Base-by-base conservation (phyloP, 2,329 filamentous ascomycete genomes). In the Ustulina deusta region DNA sequence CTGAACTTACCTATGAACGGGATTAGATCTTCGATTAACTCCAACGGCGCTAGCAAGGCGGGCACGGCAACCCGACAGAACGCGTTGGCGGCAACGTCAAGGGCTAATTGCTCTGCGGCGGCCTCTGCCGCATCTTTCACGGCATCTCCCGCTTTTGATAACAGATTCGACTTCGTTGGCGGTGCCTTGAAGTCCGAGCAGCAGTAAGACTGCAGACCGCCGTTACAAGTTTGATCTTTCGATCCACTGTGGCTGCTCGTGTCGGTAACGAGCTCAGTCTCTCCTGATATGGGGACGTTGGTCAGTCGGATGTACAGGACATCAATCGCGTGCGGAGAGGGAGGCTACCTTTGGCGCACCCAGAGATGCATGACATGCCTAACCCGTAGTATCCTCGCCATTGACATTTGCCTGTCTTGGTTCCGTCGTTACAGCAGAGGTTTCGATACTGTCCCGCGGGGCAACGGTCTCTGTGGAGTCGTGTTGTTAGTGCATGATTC, bases 21-120 rank as follows among this genome's bases (percentile, higher is more conserved):
- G 22, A 77, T 76, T 1, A 68, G 17, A 51, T 68, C 72, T 61
- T 76, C 74, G 11, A 72, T 40, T 0, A 74, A 48, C 49, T 75
- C 72, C 38, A 75, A 44, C 0, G 66, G 69, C 9, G 63, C 66
- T 3, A 65, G 54, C 25, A 61, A 36, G 6, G 59, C 59, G 0
- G 59, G 59, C 4, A 61, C 27, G 2, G 59, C 59, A 27, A 61
- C 3, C 25, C 48, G 48, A 10, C 48, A 61, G 15, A 61, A 61
- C 1, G 59, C 59, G 1, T 61, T 61, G 10, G 59, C 59, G 1
- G 49, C 49, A 17, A 61, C 2, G 6, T 61, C 59, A 0, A 61
- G 49, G 0, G 59, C 59, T 2, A 11, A 2, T 20, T 61, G 36
- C 20, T 61, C 49, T 0, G 48, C 59, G 2, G 49, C 48, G 0